These are phyloP conservation scores for Trichoderma aggressivum DNA, from an alignment of 2,329 filamentous ascomycete species.

Conservation along the genomic window DNA sequence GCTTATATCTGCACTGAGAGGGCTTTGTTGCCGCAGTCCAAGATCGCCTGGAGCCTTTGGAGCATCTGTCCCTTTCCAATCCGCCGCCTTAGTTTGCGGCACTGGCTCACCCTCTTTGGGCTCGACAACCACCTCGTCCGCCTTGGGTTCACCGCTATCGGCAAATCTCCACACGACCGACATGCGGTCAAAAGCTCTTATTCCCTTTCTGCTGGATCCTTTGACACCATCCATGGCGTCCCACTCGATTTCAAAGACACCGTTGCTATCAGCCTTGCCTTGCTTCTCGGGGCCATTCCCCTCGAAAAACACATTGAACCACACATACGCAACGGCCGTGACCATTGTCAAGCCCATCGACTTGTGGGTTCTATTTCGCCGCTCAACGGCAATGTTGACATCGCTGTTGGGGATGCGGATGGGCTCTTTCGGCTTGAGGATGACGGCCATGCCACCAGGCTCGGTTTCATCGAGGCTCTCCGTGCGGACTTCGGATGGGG, in stretches of 20 bases:
- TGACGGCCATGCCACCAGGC: slow-evolving; percentile 66
- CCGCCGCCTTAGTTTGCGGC: slow-evolving; percentile 63
- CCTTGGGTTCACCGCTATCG: slow-evolving; percentile 24
- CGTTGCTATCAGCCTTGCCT: slow-evolving; percentile 65
- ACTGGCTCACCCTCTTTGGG: slow-evolving; percentile 66
- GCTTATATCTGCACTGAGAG: slow-evolving; percentile 65
- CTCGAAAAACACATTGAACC: slow-evolving; percentile 96
- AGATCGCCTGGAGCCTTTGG: slow-evolving; percentile 51
- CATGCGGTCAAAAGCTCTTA: slow-evolving; percentile 74
- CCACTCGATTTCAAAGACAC: slow-evolving; percentile 58
- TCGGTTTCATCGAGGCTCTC: slow-evolving; percentile 40
- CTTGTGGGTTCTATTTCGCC: slow-evolving; percentile 74
- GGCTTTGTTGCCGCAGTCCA: slow-evolving; percentile 63
- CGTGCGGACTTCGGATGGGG: slow-evolving; percentile 4
- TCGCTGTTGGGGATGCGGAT: slow-evolving; percentile 77
- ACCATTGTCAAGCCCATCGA: slow-evolving; percentile 84
- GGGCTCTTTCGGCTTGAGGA: slow-evolving; percentile 68
- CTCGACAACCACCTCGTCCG: slow-evolving; percentile 48
- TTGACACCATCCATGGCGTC: slow-evolving; percentile 89
- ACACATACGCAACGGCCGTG: slow-evolving; percentile 88
- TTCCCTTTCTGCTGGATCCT: slow-evolving; percentile 78
- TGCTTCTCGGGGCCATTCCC: slow-evolving; percentile 67
- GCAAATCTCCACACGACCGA: slow-evolving; percentile 76
- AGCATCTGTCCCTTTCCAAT: slow-evolving; percentile 65
- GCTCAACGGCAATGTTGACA: slow-evolving; percentile 85